Evolutionary conservation across 768 basidiomycete genomes (phyloP).

Genomic region (Coprinopsis cinerea): DNA sequence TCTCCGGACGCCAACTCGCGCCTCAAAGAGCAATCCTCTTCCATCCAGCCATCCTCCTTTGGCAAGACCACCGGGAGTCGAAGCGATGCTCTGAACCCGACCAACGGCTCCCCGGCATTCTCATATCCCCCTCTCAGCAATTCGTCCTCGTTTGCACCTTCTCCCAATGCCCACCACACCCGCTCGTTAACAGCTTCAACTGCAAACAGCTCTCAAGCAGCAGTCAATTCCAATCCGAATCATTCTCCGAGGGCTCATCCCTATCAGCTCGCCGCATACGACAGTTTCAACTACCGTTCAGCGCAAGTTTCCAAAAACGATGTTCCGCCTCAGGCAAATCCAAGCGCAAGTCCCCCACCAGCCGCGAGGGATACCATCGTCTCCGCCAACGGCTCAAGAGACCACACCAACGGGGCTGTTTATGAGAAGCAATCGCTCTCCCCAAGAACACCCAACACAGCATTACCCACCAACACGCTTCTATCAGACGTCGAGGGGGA

Average conservation of each 20-base stretch:
- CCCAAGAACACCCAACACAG: background rate
- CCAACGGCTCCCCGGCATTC: background rate
- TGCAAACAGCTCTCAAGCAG: background rate
- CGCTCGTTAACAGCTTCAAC: background rate
- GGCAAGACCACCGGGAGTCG: background rate
- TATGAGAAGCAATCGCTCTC: background rate
- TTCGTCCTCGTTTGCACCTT: background rate
- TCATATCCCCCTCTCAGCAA: background rate
- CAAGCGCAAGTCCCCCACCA: background rate
- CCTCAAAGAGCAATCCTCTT: background rate
- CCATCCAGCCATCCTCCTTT: background rate
- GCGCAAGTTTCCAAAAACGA: background rate
- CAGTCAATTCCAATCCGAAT: background rate
- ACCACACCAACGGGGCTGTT: too few relatives aligned
- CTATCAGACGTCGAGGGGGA: background rate
- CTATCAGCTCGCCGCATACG: conserved; percentile 2
- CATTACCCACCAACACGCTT: background rate
- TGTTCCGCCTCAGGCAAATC: background rate
- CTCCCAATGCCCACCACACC: background rate
- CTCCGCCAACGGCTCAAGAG: background rate
- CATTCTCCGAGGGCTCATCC: conserved; percentile 1
- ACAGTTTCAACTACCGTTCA: conserved; percentile 2
- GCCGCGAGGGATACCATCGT: background rate
- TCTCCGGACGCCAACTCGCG: background rate
- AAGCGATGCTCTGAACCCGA: background rate